phyloP scores from a whole-genome alignment of 805 yeast genomes.

The Cyberlindnera galapagoensis region DNA sequence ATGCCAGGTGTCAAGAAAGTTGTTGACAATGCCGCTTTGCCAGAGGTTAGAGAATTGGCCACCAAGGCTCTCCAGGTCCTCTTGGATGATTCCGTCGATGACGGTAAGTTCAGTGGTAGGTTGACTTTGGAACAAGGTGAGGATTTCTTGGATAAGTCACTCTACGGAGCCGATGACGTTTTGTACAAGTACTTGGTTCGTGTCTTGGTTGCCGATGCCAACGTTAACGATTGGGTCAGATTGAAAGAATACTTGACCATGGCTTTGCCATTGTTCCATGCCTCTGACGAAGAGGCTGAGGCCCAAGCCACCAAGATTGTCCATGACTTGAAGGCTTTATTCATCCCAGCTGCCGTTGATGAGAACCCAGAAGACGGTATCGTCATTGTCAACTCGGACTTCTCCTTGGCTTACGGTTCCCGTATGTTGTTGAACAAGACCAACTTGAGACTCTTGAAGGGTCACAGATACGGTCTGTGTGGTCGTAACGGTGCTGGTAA shows the following conservation, averaged over 20 bases:
- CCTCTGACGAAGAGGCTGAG: constrained; percentile 30
- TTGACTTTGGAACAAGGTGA: constrained; percentile 49
- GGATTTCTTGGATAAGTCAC: constrained; percentile 31
- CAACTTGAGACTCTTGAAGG: constrained; percentile 76
- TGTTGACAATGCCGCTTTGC: constrained; percentile 82
- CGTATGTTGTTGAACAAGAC: constrained; percentile 96
- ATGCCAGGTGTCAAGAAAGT: constrained; percentile 91
- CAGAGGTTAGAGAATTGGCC: constrained; percentile 94
- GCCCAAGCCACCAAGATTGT: constrained; percentile 39
- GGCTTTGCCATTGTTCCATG: constrained; percentile 32
- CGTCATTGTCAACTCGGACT: constrained; percentile 89
- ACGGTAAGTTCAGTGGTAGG: constrained; percentile 74
- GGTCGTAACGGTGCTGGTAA: constrained; percentile 99
- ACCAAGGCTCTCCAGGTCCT: constrained; percentile 77
- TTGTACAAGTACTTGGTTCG: constrained; percentile 43
- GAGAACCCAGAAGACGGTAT: constrained; percentile 73
- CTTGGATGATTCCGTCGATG: constrained; percentile 69
- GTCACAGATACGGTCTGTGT: constrained; percentile 95
- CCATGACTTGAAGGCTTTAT: constrained; percentile 43
- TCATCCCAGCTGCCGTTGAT: constrained; percentile 46
- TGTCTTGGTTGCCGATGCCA: constrained; percentile 53
- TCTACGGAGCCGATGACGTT: constrained; percentile 30
- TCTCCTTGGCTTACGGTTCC: constrained; percentile 95
- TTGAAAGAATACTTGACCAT: constrained; percentile 46
- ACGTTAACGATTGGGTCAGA: constrained; percentile 69